These are phyloP conservation scores for Carex cristatella DNA, from an alignment of 176 grass and related monocot species.

Conservation along the genomic window DNA sequence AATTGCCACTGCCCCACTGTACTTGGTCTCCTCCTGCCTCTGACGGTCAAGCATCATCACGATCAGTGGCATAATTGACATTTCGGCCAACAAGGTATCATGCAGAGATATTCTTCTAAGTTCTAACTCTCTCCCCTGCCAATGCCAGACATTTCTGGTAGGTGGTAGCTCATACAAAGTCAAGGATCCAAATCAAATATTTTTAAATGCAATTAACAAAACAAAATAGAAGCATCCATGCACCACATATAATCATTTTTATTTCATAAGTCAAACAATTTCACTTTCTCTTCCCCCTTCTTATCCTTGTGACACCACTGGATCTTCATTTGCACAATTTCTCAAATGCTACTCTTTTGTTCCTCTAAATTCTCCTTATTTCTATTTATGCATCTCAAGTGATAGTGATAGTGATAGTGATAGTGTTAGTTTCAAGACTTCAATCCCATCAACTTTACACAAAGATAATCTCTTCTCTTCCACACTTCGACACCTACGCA, in stretches of 20 bases:
- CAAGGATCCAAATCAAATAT: conserved; percentile 3
- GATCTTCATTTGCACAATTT: background rate
- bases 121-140: background rate
- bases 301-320: background rate
- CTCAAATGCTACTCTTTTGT: background rate
- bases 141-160: too few species aligned
- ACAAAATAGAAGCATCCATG: conserved; percentile 27
- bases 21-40: background rate
- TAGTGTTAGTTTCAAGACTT: background rate
- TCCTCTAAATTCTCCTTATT: conserved; percentile 1
- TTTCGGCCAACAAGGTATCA: background rate
- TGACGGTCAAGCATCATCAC: background rate
- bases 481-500: background rate
- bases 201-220: conserved; percentile 1
- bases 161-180: background rate
- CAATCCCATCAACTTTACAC: background rate
- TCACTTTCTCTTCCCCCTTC: background rate
- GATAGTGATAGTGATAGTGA: too few species aligned
- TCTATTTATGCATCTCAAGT: background rate
- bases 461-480: background rate
- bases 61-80: conserved; percentile 12
- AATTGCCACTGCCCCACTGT: conserved; percentile 17
- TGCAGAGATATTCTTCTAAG: background rate
- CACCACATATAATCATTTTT: background rate
- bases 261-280: conserved; percentile 16